Conservation (phyloP, 495 filamentous ascomycete species). For the Neurospora sp. region DNA sequence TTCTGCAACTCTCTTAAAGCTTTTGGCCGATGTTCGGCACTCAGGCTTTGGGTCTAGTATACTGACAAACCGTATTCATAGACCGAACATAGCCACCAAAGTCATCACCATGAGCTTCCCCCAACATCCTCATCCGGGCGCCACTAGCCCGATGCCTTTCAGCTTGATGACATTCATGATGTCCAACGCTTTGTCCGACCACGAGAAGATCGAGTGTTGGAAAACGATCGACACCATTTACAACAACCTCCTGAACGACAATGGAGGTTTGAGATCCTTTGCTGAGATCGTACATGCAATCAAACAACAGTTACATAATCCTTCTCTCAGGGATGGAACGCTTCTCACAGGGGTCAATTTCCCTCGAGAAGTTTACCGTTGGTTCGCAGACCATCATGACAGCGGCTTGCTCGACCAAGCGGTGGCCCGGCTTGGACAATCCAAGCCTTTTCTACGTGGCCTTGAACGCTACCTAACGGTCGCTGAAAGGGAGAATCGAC, state of each 20-base stretch:
- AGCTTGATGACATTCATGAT: not conserved
- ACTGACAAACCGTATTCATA: not conserved
- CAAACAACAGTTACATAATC: not conserved
- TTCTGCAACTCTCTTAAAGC: not conserved
- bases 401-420: not conserved
- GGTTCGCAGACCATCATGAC: not conserved
- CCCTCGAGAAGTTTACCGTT: not conserved
- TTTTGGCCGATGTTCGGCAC: not conserved
- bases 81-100: not conserved
- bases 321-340: not conserved
- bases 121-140: not conserved
- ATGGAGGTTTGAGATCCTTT: not conserved
- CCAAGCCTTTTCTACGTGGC: not conserved
- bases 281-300: not conserved
- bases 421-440: not conserved
- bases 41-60: not conserved
- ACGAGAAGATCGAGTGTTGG: not conserved
- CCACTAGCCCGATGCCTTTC: not conserved
- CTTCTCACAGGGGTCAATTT: not conserved
- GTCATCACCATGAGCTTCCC: not conserved
- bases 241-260: not conserved
- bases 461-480: not conserved
- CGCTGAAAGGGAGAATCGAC: not conserved
- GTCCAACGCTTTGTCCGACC: not conserved
- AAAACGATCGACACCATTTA: not conserved